A percentile compares a stretch with the other conserved stretches of the same genome.
Evolutionary conservation across 169 alveolate species (phyloP).

Genomic region (Blepharisma undulans): DNA sequence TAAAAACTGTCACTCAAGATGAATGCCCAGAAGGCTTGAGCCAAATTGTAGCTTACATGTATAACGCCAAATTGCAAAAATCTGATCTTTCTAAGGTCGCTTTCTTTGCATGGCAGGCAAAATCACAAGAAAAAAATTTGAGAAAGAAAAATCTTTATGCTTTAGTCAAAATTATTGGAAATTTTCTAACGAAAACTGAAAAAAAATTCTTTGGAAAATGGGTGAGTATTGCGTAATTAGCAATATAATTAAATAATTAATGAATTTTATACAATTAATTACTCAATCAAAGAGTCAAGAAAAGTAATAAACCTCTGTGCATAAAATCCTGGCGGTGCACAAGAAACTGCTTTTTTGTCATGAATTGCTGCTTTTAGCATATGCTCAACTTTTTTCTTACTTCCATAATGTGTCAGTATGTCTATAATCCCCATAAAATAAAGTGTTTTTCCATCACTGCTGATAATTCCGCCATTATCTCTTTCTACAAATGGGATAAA

Average conservation of each 20-base stretch:
- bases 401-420: slow-evolving; percentile 17
- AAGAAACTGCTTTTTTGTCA: background rate
- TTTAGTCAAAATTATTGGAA: background rate
- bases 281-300: background rate
- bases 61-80: background rate
- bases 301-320: slow-evolving; percentile 10
- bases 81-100: background rate
- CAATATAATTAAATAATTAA: background rate
- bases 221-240: background rate
- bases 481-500: background rate
- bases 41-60: background rate
- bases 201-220: background rate
- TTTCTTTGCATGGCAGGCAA: background rate
- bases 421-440: slow-evolving; percentile 39
- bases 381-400: slow-evolving; percentile 28
- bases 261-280: background rate
- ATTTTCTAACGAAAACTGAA: background rate
- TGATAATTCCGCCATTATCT: slow-evolving; percentile 1
- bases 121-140: background rate
- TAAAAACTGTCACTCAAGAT: background rate
- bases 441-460: background rate
- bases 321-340: slow-evolving; percentile 26
- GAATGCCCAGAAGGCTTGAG: background rate
- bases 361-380: background rate
- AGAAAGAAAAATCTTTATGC: background rate